Evolutionary conservation across 805 yeast genomes (phyloP).

Genomic region (Suhomyces xylopsoci): DNA sequence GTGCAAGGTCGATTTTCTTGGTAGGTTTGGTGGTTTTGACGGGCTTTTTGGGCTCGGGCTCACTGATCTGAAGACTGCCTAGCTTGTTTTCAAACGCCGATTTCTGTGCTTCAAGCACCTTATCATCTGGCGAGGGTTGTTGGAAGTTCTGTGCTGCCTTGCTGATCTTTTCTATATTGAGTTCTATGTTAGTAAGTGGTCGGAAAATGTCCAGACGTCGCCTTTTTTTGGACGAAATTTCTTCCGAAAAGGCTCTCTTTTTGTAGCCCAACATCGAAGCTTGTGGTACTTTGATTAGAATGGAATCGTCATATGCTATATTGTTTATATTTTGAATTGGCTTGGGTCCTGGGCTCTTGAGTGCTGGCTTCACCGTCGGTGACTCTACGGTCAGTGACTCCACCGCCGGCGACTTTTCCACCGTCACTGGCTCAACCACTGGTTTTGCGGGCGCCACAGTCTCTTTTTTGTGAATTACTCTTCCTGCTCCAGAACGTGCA

Average conservation of each 20-base stretch:
- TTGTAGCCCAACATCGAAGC: neutral
- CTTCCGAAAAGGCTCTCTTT: constrained; percentile 3
- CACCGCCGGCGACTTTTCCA: neutral
- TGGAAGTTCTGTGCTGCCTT: constrained; percentile 53
- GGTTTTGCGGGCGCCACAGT: neutral
- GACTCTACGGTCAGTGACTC: neutral
- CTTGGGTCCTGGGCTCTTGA: neutral
- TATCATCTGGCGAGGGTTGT: constrained; percentile 83
- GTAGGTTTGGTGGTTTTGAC: constrained; percentile 38
- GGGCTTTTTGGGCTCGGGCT: constrained; percentile 6
- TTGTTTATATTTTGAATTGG: neutral
- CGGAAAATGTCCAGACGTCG: constrained; percentile 19
- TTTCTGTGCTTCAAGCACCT: constrained; percentile 57
- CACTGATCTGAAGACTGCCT: constrained; percentile 23
- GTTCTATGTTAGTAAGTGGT: constrained; percentile 42
- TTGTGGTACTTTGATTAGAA: neutral
- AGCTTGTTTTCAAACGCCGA: constrained; percentile 35
- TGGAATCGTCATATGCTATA: constrained; percentile 1
- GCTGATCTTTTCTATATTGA: constrained; percentile 28
- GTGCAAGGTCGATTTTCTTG: constrained; percentile 40
- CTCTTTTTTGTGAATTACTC: neutral
- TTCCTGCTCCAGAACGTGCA: neutral
- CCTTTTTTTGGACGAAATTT: constrained; percentile 20
- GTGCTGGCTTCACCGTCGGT: neutral
- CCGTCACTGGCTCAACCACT: neutral